Base-by-base conservation (phyloP, 495 filamentous ascomycete genomes). In the Hyaloscypha finlandica region DNA sequence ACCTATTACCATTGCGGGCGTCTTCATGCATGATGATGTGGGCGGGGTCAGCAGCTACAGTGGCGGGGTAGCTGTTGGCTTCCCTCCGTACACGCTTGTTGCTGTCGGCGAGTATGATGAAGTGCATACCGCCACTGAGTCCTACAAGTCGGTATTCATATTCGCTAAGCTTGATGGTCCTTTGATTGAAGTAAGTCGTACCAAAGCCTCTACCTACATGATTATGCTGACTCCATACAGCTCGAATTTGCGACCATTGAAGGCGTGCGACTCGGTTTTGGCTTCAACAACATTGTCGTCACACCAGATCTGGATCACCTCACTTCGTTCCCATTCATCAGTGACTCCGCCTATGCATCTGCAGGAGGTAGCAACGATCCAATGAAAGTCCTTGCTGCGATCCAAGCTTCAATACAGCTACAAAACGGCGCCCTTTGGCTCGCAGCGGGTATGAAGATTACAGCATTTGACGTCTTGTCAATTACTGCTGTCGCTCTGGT, bases 271-370 rank as follows among this genome's bases (percentile, higher is more conserved):
- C 75, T 71, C 22, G 82, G 82, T 0, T 81, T 84, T 42, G 83
- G 83, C 4, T 82, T 81, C 66, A 83, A 84, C 61, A 73, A 64
- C 11, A n/a, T n/a, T n/a, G n/a, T n/a, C n/a, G n/a, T n/a, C n/a
- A n/a, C n/a, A 74, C 2, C 51, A 80, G 16, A 63, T 85, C 58
- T 11, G 8, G 74, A 8, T 82, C 33, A 5, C 81, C 65, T 81
- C 81, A 0, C 77, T 85, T 33, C n/a, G n/a, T n/a, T n/a, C n/a
- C n/a, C n/a, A n/a, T n/a, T n/a, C n/a, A n/a, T n/a, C n/a, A n/a
- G n/a, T n/a, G n/a, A n/a, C n/a, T n/a, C n/a, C n/a, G n/a, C n/a
- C n/a, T n/a, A n/a, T n/a, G n/a, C n/a, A n/a, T n/a, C n/a, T n/a
- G n/a, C n/a, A n/a, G n/a, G n/a, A n/a, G n/a, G n/a, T n/a, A n/a